phyloP scores from a whole-genome alignment of 1,284 basidiomycete species.

The Marasmius tenuissimus region DNA sequence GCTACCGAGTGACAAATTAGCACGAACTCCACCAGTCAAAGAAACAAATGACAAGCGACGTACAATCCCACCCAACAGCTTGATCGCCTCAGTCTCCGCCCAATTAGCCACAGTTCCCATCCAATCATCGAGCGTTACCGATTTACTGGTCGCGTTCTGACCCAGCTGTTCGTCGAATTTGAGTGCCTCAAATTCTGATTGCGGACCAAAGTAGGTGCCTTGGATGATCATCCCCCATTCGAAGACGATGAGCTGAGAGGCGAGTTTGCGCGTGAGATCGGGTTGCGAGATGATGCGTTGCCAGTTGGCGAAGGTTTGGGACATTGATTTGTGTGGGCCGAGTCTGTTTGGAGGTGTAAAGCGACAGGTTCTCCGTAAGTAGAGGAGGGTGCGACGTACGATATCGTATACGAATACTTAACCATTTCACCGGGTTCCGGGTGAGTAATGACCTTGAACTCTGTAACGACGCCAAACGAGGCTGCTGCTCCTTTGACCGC shows the following conservation, averaged over 20 bases:
- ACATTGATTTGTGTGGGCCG: conserved; percentile 10
- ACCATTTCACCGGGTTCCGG: conserved; percentile 11
- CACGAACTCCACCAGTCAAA: not conserved
- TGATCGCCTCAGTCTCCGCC: conserved; percentile 19
- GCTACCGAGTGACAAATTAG: not conserved
- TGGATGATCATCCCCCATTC: conserved; percentile 19
- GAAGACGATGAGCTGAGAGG: conserved; percentile 18
- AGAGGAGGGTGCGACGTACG: not conserved
- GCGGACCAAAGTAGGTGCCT: conserved; percentile 20
- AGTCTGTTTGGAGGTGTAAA: conserved; percentile 5
- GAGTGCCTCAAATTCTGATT: conserved; percentile 17
- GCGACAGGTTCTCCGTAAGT: not conserved
- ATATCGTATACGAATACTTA: conserved; percentile 3
- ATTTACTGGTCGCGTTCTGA: conserved; percentile 10
- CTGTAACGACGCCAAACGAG: conserved; percentile 19
- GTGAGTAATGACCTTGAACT: conserved; percentile 18
- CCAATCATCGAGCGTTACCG: conserved; percentile 13
- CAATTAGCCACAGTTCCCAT: conserved; percentile 18
- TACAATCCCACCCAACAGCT: conserved; percentile 17
- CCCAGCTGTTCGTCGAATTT: conserved; percentile 12
- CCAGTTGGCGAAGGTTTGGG: conserved; percentile 17
- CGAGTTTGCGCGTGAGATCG: conserved; percentile 17
- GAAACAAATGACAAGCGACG: not conserved
- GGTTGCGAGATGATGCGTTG: conserved; percentile 18
- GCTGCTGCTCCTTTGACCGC: conserved; percentile 20